Evolutionary conservation across 176 grass and related monocot species (phyloP), one percentile per base, ranked within the genome.

Genomic region (Pharus latifolius): DNA sequence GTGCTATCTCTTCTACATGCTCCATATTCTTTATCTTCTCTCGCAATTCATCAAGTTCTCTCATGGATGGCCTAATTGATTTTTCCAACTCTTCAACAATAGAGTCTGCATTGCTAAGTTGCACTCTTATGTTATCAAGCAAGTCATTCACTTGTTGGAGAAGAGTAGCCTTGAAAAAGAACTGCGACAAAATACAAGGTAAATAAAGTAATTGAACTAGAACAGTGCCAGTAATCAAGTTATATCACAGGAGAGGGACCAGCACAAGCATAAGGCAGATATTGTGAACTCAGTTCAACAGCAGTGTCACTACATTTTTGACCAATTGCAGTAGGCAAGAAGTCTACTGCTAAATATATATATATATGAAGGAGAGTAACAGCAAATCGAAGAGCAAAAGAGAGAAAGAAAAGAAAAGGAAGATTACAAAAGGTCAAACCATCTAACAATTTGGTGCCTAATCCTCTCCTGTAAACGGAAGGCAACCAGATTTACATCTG

Each of bases 81-180:
- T 50, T 75, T 65, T 97, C 93, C 62, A 97, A 77, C 11, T 85
- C 86, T 73, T 92, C 65, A 76, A 97, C 81, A 33, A 80, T 42
- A 24, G 74, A 71, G 51, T 82, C 75, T 31, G 83, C 83, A 56
- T 15, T 60, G 24, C 28, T 55, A 35, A 97, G 54, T n/a, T 87
- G 60, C 4, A 32, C 52, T 81, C 78, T 92, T 73, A 97, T 97
- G 65, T 54, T 67, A 17, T 66, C 55, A 22, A 97, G 83, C 56
- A 92, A 73, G 14, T 90, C 93, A 67, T 85, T 92, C 37, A 92
- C 89, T 87, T 97, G 93, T 59, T 92, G 86, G 76, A 97, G 93
- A 75, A 97, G 93, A 49, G 93, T 97, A 37, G 93, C 89, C 75
- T 92, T 97, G 54, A 97, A 92, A 80, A 97, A 97, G 75, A 97